Percentiles rank a stretch among this genome's conserved stretches.
Conservation (phyloP, 495 filamentous ascomycete genomes). For the Chaetomidium leptoderma region DNA sequence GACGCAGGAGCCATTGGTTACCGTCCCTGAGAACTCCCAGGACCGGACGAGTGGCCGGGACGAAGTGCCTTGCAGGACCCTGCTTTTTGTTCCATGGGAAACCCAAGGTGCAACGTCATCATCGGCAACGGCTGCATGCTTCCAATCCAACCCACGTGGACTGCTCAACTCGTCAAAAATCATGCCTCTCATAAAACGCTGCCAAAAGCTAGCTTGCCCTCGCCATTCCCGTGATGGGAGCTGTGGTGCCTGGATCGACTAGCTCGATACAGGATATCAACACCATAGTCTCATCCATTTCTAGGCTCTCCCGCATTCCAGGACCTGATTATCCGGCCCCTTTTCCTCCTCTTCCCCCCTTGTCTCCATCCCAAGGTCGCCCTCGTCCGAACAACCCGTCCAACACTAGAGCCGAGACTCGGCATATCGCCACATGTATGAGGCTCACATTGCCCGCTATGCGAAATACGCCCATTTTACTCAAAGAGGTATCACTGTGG, state of each 20-base stretch:
- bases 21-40: background rate
- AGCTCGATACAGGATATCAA: background rate
- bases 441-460: conserved; percentile 16
- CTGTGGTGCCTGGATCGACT: conserved; percentile 2
- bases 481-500: conserved; percentile 38
- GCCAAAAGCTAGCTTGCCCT: background rate
- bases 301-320: background rate
- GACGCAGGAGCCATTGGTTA: background rate
- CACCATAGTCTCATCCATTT: background rate
- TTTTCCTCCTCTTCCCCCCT: background rate
- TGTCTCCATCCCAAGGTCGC: background rate
- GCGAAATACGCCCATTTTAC: conserved; percentile 23
- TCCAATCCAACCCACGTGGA: too few relatives aligned
- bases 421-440: conserved; percentile 6
- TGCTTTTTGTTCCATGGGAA: background rate
- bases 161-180: background rate
- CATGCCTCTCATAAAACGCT: background rate
- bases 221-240: conserved; percentile 7
- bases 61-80: background rate
- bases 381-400: background rate
- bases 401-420: background rate
- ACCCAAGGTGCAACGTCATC: too few relatives aligned
- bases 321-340: conserved; percentile 1
- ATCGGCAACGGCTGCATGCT: too few relatives aligned
- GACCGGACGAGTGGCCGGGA: background rate